Evolutionary conservation across 2,329 filamentous ascomycete genomes (phyloP).

Genomic region (Penicillium sp.): DNA sequence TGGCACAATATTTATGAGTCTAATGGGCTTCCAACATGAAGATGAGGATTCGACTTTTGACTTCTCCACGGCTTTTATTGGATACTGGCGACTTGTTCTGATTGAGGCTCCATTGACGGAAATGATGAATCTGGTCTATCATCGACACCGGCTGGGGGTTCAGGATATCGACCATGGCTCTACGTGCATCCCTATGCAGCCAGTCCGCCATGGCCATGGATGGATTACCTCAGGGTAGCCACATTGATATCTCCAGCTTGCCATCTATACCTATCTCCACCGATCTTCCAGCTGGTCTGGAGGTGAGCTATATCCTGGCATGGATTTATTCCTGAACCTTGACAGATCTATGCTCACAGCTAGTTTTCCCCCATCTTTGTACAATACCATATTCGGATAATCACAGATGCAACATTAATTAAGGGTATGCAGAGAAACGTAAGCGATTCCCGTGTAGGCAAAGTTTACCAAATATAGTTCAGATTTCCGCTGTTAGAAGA

Average conservation of each 20-base stretch:
- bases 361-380: not conserved
- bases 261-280: not conserved
- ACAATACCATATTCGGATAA: not conserved
- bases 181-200: too few species aligned
- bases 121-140: too few species aligned
- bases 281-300: not conserved
- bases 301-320: not conserved
- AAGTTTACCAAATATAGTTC: not conserved
- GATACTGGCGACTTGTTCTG: too few species aligned
- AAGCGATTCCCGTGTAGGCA: too few species aligned
- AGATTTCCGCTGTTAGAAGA: not conserved
- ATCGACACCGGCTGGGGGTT: too few species aligned
- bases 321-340: not conserved
- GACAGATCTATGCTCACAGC: not conserved
- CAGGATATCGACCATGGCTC: too few species aligned
- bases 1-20: slow-evolving; percentile 31
- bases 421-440: not conserved
- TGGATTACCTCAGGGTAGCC: too few species aligned
- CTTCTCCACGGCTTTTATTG: not conserved
- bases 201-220: too few species aligned
- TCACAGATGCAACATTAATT: too few species aligned
- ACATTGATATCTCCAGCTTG: not conserved
- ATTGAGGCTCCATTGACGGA: too few species aligned
- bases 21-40: slow-evolving; percentile 1
- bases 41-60: not conserved